These are phyloP conservation scores for Aurantiochytrium sp. DNA, from an alignment of 108 stramenopile genomes.

Conservation along the genomic window DNA sequence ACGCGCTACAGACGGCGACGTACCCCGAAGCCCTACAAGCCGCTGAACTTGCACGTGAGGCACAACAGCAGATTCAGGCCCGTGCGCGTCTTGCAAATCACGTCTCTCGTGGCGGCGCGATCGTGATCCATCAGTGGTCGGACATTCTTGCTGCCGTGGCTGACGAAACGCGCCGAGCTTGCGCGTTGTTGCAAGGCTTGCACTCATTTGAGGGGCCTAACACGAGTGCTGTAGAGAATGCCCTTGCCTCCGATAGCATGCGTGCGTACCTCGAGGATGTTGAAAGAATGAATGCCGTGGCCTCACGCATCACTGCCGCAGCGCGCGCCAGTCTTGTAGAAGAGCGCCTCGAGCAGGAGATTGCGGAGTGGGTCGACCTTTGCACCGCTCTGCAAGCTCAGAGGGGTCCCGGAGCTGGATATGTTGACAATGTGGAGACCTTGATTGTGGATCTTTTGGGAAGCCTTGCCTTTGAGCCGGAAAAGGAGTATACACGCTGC, in stretches of 20 bases:
- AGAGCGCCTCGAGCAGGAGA: neutral
- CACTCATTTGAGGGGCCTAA: neutral
- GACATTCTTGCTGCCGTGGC: neutral
- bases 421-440: neutral
- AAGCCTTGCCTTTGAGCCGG: too few relatives aligned
- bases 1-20: neutral
- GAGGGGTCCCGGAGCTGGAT: neutral
- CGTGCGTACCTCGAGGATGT: neutral
- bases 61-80: neutral
- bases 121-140: neutral
- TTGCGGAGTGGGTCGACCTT: neutral
- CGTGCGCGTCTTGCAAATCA: neutral
- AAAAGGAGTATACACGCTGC: neutral
- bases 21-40: neutral
- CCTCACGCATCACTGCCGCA: neutral
- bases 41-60: neutral
- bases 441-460: too few relatives aligned
- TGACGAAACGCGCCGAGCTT: neutral
- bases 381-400: neutral
- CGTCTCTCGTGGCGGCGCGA: neutral
- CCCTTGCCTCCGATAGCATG: neutral
- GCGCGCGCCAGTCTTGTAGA: neutral
- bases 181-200: neutral
- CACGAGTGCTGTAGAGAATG: neutral
- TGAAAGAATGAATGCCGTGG: neutral